phyloP scores from a whole-genome alignment of 257 asterid genomes.

The Lithospermum erythrorhizon region DNA sequence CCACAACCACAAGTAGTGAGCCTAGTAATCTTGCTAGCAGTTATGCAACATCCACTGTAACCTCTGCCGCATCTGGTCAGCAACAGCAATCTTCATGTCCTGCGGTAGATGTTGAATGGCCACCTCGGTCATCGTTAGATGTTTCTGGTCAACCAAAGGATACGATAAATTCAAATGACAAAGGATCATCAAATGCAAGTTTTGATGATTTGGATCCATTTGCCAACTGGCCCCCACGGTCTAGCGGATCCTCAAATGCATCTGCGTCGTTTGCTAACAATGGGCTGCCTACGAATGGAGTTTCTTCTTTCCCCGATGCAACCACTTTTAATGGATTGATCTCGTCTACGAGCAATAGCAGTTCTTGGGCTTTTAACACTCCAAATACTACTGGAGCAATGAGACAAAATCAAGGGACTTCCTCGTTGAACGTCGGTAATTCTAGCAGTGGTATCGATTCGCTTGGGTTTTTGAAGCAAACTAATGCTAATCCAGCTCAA shows the following conservation, averaged over 20 bases:
- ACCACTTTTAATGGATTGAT: slow-evolving; percentile 33
- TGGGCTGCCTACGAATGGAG: slow-evolving; percentile 27
- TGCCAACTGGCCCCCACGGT: slow-evolving; percentile 88
- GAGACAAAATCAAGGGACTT: slow-evolving; percentile 50
- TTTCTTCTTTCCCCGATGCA: slow-evolving; percentile 22
- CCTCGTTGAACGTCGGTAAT: slow-evolving; percentile 17
- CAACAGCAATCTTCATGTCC: slow-evolving; percentile 59
- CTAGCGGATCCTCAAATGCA: slow-evolving; percentile 35
- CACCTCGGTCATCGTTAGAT: slow-evolving; percentile 46
- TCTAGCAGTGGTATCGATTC: slow-evolving; percentile 34
- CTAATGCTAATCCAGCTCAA: slow-evolving; percentile 23
- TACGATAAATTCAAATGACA: slow-evolving; percentile 27
- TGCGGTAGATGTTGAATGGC: slow-evolving; percentile 97
- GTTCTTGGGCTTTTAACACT: slow-evolving; percentile 48
- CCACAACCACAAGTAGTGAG: slow-evolving; percentile 25
- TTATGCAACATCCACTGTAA: slow-evolving; percentile 21
- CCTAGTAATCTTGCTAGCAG: slow-evolving; percentile 28
- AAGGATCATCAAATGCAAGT: slow-evolving; percentile 28
- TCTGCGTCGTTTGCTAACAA: slow-evolving; percentile 32
- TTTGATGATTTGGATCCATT: slow-evolving; percentile 76
- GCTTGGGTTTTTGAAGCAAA: slow-evolving; percentile 56
- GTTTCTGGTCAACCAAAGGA: slow-evolving; percentile 26
- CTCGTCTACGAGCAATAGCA: slow-evolving; percentile 28
- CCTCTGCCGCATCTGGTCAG: slow-evolving; percentile 38
- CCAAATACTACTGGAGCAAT: slow-evolving; percentile 21